Evolutionary conservation across 345 rosid genomes (phyloP), one percentile per base, ranked within the genome.

Genomic region (Rhodomyrtus tomentosa): DNA sequence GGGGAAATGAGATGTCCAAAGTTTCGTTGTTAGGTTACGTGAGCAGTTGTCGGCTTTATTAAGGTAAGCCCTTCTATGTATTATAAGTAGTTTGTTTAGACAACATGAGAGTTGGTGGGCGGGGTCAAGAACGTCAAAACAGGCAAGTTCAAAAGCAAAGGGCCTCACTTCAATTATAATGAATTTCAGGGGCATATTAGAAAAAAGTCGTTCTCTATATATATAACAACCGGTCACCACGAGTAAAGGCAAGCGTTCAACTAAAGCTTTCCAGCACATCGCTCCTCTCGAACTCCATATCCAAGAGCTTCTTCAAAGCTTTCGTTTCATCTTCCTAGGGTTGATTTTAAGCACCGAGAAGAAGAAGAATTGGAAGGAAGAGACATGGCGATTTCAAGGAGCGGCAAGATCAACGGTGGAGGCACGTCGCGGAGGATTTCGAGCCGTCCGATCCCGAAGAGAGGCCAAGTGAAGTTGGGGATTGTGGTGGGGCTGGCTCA

Each of bases 401-500:
- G 86, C 6, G 86, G 74, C 51, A 56, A 27, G 55, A 87, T 84
- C 81, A 79, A 53, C 32, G 80, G 73, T 53, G 85, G 50, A 27
- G 16, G 83, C 38, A 0, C 40, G 50, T 55, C 82, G 0, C 82
- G 24, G 36, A 82, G 85, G 42, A 40, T 85, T 4, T 79, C 82
- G 2, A 55, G 89, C 18, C 92, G 92, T 42, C 81, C 82, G 88
- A 91, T 90, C 79, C 93, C 93, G 1, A 88, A 83, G 85, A 87
- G 95, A 82, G 95, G 93, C 20, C 89, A 89, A 80, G 91, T 90
- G 81, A 93, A 88, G 87, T 38, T 88, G 84, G 91, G 85, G 14
- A 90, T 91, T 20, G 84, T 93, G 72, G 48, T 90, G 83, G 91
- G 93, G 22, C n/a, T 93, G 83, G 95, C 89, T 12, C 89, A 89